phyloP scores from a whole-genome alignment of 345 rosid genomes.

The Citrus sp. region DNA sequence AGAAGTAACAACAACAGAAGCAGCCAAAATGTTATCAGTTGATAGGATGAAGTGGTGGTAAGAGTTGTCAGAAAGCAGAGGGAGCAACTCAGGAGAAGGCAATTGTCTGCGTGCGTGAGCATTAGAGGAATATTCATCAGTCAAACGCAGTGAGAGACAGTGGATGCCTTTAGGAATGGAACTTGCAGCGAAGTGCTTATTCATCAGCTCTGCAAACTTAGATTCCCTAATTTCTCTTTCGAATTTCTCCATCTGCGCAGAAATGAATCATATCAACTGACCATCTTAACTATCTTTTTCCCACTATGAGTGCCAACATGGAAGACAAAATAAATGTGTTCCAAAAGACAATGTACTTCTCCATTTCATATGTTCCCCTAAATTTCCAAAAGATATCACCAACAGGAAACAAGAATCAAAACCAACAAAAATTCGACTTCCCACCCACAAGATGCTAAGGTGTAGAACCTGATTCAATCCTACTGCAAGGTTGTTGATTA shows the following conservation, averaged over 20 bases:
- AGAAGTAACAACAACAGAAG: constrained; percentile 96
- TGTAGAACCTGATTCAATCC: not conserved
- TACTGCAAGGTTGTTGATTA: not conserved
- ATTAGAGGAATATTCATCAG: constrained; percentile 98
- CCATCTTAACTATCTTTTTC: not conserved
- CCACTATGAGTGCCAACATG: not conserved
- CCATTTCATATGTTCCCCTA: not conserved
- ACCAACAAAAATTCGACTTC: not conserved
- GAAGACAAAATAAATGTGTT: not conserved
- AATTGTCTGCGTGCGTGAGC: constrained; percentile 97
- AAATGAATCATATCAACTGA: constrained; percentile 12
- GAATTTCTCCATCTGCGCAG: constrained; percentile 79
- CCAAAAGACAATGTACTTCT: not conserved
- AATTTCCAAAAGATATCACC: not conserved
- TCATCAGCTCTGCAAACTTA: constrained; percentile 90
- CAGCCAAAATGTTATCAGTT: constrained; percentile 97
- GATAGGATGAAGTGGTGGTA: constrained; percentile 82
- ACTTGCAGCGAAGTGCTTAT: constrained; percentile 99
- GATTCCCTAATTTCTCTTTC: constrained; percentile 91
- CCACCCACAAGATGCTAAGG: not conserved
- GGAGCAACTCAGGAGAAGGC: constrained; percentile 99
- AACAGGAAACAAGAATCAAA: not conserved
- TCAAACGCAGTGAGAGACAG: constrained; percentile 90
- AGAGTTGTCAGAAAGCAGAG: constrained; percentile 85
- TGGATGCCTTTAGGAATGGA: constrained; percentile 97